Conservation (phyloP, 129 eudicot genomes). For the Cynara cardunculus region DNA sequence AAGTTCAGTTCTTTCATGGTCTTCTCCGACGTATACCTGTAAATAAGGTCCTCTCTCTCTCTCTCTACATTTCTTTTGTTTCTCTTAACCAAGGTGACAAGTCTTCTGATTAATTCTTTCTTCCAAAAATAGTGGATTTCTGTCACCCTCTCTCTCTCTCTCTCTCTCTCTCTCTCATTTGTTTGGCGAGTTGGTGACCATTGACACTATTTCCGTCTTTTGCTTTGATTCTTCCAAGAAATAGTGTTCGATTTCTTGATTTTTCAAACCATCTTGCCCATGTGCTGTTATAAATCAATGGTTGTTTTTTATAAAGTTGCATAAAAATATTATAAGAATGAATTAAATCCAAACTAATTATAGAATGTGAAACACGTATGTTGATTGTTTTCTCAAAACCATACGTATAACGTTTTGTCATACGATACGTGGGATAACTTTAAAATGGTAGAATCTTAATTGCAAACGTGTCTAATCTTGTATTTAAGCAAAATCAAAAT, state of each 20-base stretch:
- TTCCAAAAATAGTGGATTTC: not conserved
- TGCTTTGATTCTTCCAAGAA: slow-evolving; percentile 2
- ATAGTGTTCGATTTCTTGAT: not conserved
- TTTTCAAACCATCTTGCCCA: not conserved
- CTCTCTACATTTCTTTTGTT: not conserved
- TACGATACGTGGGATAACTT: not conserved
- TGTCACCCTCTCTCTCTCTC: not conserved
- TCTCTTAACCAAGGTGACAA: not conserved
- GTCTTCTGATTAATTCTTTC: not conserved
- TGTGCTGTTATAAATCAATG: not conserved
- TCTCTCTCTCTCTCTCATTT: slow-evolving; percentile 3
- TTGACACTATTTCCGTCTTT: not conserved
- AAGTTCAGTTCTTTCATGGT: slow-evolving; percentile 20
- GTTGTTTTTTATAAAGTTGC: not conserved
- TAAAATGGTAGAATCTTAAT: not conserved
- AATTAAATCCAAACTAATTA: not conserved
- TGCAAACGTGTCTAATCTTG: not conserved
- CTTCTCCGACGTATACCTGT: slow-evolving; percentile 35
- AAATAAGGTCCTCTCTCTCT: slow-evolving; percentile 27
- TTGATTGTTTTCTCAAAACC: not conserved
- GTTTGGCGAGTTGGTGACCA: not conserved
- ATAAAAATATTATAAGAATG: too few species aligned
- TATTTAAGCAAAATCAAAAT: not conserved
- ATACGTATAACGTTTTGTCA: not conserved
- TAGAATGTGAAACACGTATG: not conserved